Evolutionary conservation across 208 protist species (phyloP).

Genomic region (Leishmania aethiopica): DNA sequence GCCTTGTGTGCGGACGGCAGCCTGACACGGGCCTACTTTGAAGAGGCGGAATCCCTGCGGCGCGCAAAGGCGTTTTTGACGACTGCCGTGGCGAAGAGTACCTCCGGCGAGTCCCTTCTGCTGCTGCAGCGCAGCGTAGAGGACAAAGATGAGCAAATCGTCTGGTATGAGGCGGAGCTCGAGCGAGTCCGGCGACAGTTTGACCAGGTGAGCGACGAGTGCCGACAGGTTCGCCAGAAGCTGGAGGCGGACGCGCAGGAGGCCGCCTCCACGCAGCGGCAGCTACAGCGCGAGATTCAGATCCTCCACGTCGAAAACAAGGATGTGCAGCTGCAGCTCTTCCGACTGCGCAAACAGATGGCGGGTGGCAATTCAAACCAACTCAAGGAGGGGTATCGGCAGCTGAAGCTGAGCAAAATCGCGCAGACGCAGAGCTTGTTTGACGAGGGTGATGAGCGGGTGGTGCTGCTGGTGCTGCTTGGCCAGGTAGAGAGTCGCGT

Average conservation of each 20-base stretch:
- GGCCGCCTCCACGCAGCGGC: slow-evolving; percentile 24
- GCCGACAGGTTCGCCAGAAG: slow-evolving; percentile 44
- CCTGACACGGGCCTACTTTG: slow-evolving; percentile 69
- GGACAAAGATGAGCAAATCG: slow-evolving; percentile 44
- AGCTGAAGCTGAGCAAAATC: slow-evolving; percentile 80
- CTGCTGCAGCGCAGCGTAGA: slow-evolving; percentile 58
- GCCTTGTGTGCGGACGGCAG: slow-evolving; percentile 5
- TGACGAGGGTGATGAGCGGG: slow-evolving; percentile 80
- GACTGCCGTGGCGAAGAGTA: slow-evolving; percentile 51
- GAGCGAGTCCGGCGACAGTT: slow-evolving; percentile 70
- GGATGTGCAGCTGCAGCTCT: slow-evolving; percentile 87
- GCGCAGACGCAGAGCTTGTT: slow-evolving; percentile 74
- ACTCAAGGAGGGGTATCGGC: slow-evolving; percentile 73
- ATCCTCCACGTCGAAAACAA: slow-evolving; percentile 85
- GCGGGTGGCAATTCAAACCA: slow-evolving; percentile 55
- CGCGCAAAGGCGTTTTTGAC: slow-evolving; percentile 70
- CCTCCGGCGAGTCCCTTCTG: slow-evolving; percentile 56
- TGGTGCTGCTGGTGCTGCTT: slow-evolving; percentile 71
- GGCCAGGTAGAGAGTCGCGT: slow-evolving; percentile 85
- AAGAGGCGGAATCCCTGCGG: slow-evolving; percentile 64
- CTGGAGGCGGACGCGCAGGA: slow-evolving; percentile 28
- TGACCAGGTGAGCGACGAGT: slow-evolving; percentile 60
- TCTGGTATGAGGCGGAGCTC: slow-evolving; percentile 75
- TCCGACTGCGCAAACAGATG: slow-evolving; percentile 83
- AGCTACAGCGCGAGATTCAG: slow-evolving; percentile 59